These are phyloP conservation scores for Fagopyrum esculentum DNA, from an alignment of 148 eudicot species.

Conservation along the genomic window DNA sequence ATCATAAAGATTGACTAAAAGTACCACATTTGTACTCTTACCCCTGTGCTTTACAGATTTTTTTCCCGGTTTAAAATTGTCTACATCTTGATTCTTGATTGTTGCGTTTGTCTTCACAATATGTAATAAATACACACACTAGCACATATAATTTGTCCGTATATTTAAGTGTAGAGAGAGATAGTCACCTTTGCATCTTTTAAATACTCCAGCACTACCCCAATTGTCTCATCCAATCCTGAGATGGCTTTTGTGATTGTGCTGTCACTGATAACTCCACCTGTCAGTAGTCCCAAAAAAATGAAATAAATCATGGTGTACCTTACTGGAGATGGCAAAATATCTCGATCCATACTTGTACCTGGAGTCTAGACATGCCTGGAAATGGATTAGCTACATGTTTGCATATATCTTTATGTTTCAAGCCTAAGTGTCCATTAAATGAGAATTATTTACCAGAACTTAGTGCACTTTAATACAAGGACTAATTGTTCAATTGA, in stretches of 20 bases:
- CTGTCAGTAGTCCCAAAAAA: conserved; percentile 25
- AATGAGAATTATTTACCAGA: background rate
- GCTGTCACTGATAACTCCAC: conserved; percentile 44
- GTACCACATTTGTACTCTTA: too few relatives aligned
- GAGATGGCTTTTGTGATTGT: conserved; percentile 56
- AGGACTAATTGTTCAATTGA: background rate
- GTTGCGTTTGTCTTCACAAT: background rate
- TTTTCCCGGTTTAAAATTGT: background rate
- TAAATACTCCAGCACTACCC: conserved; percentile 69
- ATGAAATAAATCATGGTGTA: background rate
- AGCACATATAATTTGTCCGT: background rate
- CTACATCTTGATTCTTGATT: background rate
- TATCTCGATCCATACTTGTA: background rate
- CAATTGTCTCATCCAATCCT: conserved; percentile 78
- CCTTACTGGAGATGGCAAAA: background rate
- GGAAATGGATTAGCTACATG: background rate
- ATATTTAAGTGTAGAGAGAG: conserved; percentile 5
- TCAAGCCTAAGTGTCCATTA: background rate
- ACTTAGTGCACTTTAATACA: background rate
- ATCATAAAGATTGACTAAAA: too few relatives aligned
- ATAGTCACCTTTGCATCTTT: conserved; percentile 78
- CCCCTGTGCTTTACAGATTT: background rate
- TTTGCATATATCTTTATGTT: background rate
- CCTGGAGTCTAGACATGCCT: background rate
- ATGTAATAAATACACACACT: background rate